These are phyloP conservation scores for Ambrosia artemisiifolia DNA, from an alignment of 129 eudicot species.

Conservation along the genomic window DNA sequence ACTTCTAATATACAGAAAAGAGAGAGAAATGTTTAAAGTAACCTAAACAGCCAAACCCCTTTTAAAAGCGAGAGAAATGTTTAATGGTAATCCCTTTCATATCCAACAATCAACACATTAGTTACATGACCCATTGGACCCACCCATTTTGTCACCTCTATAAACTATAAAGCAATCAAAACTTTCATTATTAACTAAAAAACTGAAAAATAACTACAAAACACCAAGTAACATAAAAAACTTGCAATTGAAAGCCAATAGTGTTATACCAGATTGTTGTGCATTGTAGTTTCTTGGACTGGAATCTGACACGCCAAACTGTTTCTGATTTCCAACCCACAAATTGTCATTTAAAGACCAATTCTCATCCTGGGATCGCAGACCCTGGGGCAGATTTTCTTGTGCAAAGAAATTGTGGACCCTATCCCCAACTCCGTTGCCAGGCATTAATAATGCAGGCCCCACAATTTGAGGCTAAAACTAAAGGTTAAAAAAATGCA, in stretches of 20 bases:
- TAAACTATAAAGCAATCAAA: neutral
- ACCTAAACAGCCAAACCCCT: no score
- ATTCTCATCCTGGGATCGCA: conserved; percentile 63
- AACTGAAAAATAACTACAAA: neutral
- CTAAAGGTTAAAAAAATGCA: conserved; percentile 8
- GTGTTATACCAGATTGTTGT: conserved; percentile 58
- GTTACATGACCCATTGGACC: neutral
- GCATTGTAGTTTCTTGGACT: conserved; percentile 46
- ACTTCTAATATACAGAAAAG: no score
- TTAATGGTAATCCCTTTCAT: neutral
- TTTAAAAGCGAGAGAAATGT: neutral
- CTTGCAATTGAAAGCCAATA: conserved; percentile 4
- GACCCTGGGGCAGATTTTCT: conserved; percentile 61
- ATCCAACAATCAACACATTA: neutral
- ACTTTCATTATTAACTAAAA: neutral
- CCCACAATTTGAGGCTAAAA: conserved; percentile 34
- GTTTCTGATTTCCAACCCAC: conserved; percentile 70
- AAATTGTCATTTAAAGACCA: conserved; percentile 59
- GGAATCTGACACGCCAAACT: conserved; percentile 42
- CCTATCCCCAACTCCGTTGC: conserved; percentile 94
- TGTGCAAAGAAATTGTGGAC: conserved; percentile 95
- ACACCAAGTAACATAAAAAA: neutral
- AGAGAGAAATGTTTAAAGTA: no score
- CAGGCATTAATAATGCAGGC: conserved; percentile 74
- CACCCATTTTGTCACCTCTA: neutral